Conservation (phyloP, 179 eudicot species). For the Spergularia azorica region DNA sequence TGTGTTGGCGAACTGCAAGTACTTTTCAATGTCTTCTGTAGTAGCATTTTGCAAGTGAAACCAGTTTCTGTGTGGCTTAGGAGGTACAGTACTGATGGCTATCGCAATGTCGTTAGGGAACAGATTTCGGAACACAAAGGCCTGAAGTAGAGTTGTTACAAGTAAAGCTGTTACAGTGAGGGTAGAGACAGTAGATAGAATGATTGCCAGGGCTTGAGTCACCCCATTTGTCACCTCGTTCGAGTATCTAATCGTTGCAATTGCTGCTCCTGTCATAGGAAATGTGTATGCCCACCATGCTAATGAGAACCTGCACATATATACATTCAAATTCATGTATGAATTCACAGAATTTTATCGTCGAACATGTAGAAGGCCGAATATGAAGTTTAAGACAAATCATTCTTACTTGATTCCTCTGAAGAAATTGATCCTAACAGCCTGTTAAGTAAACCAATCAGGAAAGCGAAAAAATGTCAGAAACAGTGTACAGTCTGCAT, state of each 20-base stretch:
- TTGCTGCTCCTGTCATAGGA: conserved; percentile 91
- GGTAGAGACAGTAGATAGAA: conserved; percentile 49
- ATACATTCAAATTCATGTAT: neutral
- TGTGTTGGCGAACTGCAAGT: conserved; percentile 41
- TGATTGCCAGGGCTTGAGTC: conserved; percentile 45
- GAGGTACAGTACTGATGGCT: conserved; percentile 68
- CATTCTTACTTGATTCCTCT: conserved; percentile 70
- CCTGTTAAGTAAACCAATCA: conserved; percentile 38
- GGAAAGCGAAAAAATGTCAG: neutral
- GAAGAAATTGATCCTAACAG: conserved; percentile 80
- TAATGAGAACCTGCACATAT: conserved; percentile 55
- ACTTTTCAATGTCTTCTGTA: conserved; percentile 52
- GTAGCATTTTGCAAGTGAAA: conserved; percentile 45
- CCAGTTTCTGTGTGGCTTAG: conserved; percentile 49
- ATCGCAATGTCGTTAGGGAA: conserved; percentile 91
- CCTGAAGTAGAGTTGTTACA: conserved; percentile 60
- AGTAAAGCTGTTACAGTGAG: conserved; percentile 56
- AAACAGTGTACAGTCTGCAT: neutral
- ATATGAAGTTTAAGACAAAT: neutral
- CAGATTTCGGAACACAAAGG: conserved; percentile 60
- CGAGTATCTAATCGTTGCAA: conserved; percentile 69
- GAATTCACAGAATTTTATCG: too few species aligned
- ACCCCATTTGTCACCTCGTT: conserved; percentile 51
- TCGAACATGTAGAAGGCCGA: too few species aligned
- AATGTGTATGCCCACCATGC: conserved; percentile 99